Conservation (phyloP, 2,329 filamentous ascomycete species). For the Onygenales sp. region DNA sequence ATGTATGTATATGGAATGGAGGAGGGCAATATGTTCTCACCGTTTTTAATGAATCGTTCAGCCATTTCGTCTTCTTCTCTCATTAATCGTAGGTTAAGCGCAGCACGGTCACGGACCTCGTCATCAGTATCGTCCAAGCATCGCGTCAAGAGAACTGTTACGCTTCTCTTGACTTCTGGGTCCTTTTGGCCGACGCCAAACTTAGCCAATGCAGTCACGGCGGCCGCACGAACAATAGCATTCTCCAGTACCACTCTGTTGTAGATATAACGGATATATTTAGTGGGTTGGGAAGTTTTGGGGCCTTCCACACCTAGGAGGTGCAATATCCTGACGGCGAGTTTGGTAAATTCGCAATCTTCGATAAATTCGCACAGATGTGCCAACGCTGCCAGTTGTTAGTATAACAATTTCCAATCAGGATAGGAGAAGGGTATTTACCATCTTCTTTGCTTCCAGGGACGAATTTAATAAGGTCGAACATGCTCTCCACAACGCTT, state of each 20-base stretch:
- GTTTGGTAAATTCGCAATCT: constrained; percentile 97
- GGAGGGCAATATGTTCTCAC: constrained; percentile 38
- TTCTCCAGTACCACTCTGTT: constrained; percentile 97
- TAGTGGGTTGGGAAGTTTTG: constrained; percentile 89
- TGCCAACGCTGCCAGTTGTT: constrained; percentile 54
- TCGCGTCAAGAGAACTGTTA: constrained; percentile 80
- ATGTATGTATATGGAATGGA: background rate
- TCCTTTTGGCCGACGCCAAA: constrained; percentile 97
- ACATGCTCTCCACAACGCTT: constrained; percentile 97
- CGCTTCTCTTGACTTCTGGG: constrained; percentile 90
- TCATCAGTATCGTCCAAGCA: constrained; percentile 97
- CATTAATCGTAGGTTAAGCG: constrained; percentile 87
- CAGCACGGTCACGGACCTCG: constrained; percentile 91
- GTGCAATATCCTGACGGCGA: constrained; percentile 90
- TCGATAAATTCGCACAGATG: constrained; percentile 99
- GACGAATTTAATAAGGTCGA: constrained; percentile 97
- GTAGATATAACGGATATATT: constrained; percentile 99
- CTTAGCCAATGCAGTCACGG: constrained; percentile 90
- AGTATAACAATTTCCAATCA: constrained; percentile 1
- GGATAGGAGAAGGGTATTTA: constrained; percentile 16
- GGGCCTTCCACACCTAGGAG: constrained; percentile 90
- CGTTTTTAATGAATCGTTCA: constrained; percentile 83
- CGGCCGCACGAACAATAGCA: constrained; percentile 86
- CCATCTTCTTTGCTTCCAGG: constrained; percentile 68
- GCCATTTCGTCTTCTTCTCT: constrained; percentile 81